A percentile compares a stretch with the other conserved stretches of the same genome.
Conservation (phyloP, 2,329 filamentous ascomycete genomes). For the Colletotrichum siamense region DNA sequence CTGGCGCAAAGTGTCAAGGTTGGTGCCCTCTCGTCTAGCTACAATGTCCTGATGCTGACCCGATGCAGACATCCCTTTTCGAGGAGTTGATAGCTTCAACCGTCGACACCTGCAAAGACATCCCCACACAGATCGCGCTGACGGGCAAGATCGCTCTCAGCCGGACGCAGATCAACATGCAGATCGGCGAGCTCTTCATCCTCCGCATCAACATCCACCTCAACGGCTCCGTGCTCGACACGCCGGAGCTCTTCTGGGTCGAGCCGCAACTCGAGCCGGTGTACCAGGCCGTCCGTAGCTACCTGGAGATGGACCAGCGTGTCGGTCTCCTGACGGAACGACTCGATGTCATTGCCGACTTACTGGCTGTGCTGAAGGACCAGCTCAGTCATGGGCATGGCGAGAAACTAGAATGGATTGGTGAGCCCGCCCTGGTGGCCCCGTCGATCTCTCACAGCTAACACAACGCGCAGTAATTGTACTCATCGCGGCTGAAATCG, state of each 20-base stretch:
- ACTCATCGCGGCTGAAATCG: slow-evolving; percentile 92
- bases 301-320: slow-evolving; percentile 97
- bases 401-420: slow-evolving; percentile 89
- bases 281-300: slow-evolving; percentile 93
- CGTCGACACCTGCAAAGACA: slow-evolving; percentile 90
- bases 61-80: slow-evolving; percentile 81
- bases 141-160: slow-evolving; percentile 92
- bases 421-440: slow-evolving; percentile 52
- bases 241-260: slow-evolving; percentile 97
- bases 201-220: slow-evolving; percentile 97
- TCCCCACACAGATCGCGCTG: slow-evolving; percentile 89
- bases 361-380: slow-evolving; percentile 92
- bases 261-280: slow-evolving; percentile 96
- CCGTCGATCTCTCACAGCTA: slow-evolving; percentile 14
- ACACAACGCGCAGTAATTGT: slow-evolving; percentile 74
- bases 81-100: slow-evolving; percentile 95
- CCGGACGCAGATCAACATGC: slow-evolving; percentile 96
- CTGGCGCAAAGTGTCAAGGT: slow-evolving; percentile 95
- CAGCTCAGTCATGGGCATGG: slow-evolving; percentile 93
- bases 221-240: slow-evolving; percentile 95
- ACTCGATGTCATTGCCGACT: slow-evolving; percentile 89
- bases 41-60: not conserved
- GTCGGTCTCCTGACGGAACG: slow-evolving; percentile 89
- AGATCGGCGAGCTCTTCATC: slow-evolving; percentile 98
- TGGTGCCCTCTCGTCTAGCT: slow-evolving; percentile 13